Evolutionary conservation across 805 yeast genomes (phyloP).

Genomic region (Ogataea polymorpha): DNA sequence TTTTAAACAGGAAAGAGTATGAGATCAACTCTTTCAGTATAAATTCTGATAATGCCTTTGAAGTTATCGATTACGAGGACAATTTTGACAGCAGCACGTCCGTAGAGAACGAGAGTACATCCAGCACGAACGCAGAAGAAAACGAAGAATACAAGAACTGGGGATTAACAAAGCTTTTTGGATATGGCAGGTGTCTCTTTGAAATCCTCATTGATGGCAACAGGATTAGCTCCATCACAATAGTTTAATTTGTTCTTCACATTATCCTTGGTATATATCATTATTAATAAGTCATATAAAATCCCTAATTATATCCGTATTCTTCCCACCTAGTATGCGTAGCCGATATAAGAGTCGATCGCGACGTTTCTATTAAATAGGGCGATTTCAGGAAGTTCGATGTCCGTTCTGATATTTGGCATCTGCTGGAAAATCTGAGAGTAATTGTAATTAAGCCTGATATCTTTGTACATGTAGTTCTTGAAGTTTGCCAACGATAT

Average conservation of each 20-base stretch:
- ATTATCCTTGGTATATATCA: neutral
- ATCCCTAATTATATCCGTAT: slow-evolving; percentile 2
- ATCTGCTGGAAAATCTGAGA: slow-evolving; percentile 37
- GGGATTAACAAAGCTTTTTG: slow-evolving; percentile 34
- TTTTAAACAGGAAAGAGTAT: slow-evolving; percentile 34
- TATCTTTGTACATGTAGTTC: slow-evolving; percentile 43
- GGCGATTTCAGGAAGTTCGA: slow-evolving; percentile 40
- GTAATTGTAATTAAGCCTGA: slow-evolving; percentile 40
- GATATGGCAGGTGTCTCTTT: slow-evolving; percentile 25
- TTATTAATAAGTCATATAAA: slow-evolving; percentile 2
- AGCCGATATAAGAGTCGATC: slow-evolving; percentile 30
- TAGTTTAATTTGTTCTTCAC: slow-evolving; percentile 12
- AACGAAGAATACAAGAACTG: slow-evolving; percentile 29
- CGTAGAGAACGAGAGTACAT: slow-evolving; percentile 1
- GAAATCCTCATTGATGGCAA: slow-evolving; percentile 33
- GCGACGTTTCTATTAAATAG: slow-evolving; percentile 32
- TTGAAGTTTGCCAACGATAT: slow-evolving; percentile 46
- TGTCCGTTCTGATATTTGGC: slow-evolving; percentile 37
- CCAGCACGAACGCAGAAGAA: slow-evolving; percentile 3
- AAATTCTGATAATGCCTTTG: slow-evolving; percentile 24
- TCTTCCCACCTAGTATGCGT: slow-evolving; percentile 20
- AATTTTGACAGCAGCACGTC: slow-evolving; percentile 14
- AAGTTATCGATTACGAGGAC: slow-evolving; percentile 30
- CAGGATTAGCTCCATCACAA: slow-evolving; percentile 28
- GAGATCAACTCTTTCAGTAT: slow-evolving; percentile 26